Conservation (phyloP, 2,329 filamentous ascomycete species). For the Tolypocladium cylindrosporum region DNA sequence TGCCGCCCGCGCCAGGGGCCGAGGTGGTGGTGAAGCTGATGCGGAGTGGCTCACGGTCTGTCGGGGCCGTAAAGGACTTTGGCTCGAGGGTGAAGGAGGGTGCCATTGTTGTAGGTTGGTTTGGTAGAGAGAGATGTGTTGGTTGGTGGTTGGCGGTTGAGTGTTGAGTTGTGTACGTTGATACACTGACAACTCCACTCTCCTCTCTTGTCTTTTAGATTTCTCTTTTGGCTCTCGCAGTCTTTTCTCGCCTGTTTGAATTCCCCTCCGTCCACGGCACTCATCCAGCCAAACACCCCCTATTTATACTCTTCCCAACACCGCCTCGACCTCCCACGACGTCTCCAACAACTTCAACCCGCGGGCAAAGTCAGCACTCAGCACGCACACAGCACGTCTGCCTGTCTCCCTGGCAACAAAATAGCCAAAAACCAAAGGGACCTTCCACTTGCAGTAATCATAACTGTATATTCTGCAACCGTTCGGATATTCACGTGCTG, state of each 20-base stretch:
- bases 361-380: background rate
- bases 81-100: background rate
- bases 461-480: background rate
- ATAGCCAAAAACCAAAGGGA: background rate
- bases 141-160: background rate
- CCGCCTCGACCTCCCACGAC: background rate
- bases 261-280: background rate
- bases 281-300: background rate
- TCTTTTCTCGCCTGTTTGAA: background rate
- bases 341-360: background rate
- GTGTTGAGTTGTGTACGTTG: background rate
- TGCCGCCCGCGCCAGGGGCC: background rate
- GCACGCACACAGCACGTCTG: background rate
- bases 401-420: background rate
- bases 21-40: conserved; percentile 4
- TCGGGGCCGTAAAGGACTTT: background rate
- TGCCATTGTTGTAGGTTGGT: background rate
- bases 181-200: background rate
- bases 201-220: background rate
- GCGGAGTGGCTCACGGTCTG: background rate
- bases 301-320: background rate
- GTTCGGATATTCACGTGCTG: background rate
- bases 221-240: background rate
- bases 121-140: background rate
- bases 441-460: background rate